Evolutionary conservation across 345 rosid species (phyloP).

Genomic region (Angophora floribunda): DNA sequence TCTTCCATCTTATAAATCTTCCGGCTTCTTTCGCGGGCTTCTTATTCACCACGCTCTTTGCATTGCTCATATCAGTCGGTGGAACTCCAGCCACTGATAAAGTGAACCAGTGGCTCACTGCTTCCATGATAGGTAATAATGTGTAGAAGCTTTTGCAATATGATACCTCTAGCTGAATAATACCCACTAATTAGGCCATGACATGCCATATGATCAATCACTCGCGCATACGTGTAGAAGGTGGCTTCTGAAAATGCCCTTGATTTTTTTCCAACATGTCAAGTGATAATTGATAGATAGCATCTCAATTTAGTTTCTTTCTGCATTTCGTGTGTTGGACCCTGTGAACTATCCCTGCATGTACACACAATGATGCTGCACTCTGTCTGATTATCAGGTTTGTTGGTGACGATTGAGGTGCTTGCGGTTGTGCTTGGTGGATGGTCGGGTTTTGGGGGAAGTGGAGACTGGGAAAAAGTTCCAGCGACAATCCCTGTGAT

Average conservation of each 20-base stretch:
- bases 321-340: not conserved
- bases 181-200: not conserved
- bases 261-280: not conserved
- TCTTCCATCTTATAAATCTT: constrained; percentile 35
- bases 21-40: constrained; percentile 31
- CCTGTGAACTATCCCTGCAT: not conserved
- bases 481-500: constrained; percentile 49
- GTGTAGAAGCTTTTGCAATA: not conserved
- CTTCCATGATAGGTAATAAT: constrained; percentile 43
- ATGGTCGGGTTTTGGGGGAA: constrained; percentile 40
- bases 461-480: constrained; percentile 45
- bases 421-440: constrained; percentile 30
- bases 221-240: not conserved
- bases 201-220: not conserved
- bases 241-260: not conserved
- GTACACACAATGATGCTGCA: not conserved
- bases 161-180: not conserved
- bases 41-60: constrained; percentile 32
- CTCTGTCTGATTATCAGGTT: constrained; percentile 13
- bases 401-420: constrained; percentile 45
- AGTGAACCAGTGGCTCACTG: constrained; percentile 51
- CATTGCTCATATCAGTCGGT: constrained; percentile 31
- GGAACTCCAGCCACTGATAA: constrained; percentile 48
- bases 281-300: not conserved
- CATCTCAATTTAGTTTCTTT: not conserved